These are phyloP conservation scores for Arthrobotrys sinensis DNA, from an alignment of 2,329 filamentous ascomycete species.

Conservation along the genomic window DNA sequence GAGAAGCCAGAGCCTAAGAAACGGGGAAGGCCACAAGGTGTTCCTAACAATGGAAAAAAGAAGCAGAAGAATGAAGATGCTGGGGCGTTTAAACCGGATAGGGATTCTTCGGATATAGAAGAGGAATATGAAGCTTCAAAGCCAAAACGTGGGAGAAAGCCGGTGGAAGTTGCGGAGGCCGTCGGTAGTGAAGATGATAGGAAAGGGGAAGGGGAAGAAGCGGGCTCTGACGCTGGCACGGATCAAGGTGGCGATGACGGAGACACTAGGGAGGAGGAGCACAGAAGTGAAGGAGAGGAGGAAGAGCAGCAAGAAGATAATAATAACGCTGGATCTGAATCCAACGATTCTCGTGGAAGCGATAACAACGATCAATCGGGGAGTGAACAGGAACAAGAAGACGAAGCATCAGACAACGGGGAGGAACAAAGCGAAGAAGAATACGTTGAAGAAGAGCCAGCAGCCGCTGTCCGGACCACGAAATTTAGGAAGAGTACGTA, in stretches of 20 bases:
- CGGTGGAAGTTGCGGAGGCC: background rate
- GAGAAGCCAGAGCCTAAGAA: slow-evolving; percentile 16
- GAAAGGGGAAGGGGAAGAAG: background rate
- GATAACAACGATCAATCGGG: slow-evolving; percentile 1
- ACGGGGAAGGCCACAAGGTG: background rate
- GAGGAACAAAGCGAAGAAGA: slow-evolving; percentile 9
- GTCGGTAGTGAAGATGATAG: slow-evolving; percentile 11
- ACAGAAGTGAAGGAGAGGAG: background rate
- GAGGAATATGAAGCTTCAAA: slow-evolving; percentile 24
- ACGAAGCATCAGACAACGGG: background rate
- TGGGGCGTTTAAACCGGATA: slow-evolving; percentile 27
- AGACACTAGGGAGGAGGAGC: background rate
- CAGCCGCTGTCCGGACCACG: background rate
- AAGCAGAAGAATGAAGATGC: slow-evolving; percentile 25
- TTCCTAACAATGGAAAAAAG: background rate
- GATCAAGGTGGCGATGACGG: background rate
- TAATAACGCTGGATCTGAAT: background rate
- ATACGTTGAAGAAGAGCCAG: background rate
- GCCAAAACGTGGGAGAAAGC: slow-evolving; percentile 21
- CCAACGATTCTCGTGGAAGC: background rate
- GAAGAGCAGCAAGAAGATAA: background rate
- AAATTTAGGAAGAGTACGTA: background rate
- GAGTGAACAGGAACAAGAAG: slow-evolving; percentile 1
- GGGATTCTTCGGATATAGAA: slow-evolving; percentile 9
- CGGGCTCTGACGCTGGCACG: background rate